Evolutionary conservation across 805 yeast species (phyloP), one percentile per base, ranked within the genome.

Genomic region (Metschnikowia corniflorae): DNA sequence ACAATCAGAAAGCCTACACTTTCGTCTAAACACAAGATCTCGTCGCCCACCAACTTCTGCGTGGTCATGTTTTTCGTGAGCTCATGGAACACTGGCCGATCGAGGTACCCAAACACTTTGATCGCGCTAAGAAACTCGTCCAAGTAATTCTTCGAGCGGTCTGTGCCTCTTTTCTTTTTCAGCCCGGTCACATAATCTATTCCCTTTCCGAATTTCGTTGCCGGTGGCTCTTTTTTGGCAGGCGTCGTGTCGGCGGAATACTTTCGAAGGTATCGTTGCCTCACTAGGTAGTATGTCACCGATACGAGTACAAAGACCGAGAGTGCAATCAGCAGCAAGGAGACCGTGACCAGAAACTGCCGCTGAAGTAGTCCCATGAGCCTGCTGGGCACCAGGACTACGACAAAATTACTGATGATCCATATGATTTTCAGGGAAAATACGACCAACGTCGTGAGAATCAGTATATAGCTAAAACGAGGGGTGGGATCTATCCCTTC

Each of bases 111-210:
- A 65, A 91, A 93, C 6, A 93, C 83, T 60, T 87, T 88, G 46
- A 93, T 86, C 3, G 96, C 97, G 33, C 86, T 76, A 30, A 91
- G 63, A 51, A 91, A 91, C 56, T 89, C 95, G 57, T 91, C 96
- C 35, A 91, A 64, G 53, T 87, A 89, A 31, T 85, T 80, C 1
- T 82, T 63, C 29, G 75, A 61, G n/a, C 45, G 30, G 21, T 40
- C 43, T 7, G 51, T 43, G 34, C 47, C 53, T 8, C 50, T 42
- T 38, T 46, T 50, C 46, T 54, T 50, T 46, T 50, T 63, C 42
- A 33, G 53, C 29, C 46, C 70, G 65, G 35, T 72, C 45, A 58
- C 76, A 61, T 46, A 77, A 56, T 49, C 79, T 73, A 43, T 70
- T 44, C 35, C 65, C 56, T 26, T 70, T 48, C 37, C 63, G 57